Conservation (phyloP, 805 yeast genomes). For the Lachancea sp. region DNA sequence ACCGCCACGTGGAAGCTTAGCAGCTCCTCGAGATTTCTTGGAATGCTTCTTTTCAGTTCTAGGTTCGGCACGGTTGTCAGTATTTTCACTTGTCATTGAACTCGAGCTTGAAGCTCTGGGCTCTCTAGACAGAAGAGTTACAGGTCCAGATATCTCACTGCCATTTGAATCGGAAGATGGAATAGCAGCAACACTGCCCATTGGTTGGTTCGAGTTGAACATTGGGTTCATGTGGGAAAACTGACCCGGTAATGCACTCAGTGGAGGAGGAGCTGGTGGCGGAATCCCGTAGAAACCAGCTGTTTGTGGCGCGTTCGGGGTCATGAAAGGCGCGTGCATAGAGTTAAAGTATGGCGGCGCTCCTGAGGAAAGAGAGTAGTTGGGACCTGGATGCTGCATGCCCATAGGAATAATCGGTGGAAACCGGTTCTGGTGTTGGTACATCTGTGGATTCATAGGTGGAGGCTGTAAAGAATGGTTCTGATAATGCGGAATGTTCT, state of each 20-base stretch:
- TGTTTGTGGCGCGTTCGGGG: slow-evolving; percentile 11
- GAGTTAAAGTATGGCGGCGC: slow-evolving; percentile 12
- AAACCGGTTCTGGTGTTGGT: slow-evolving; percentile 1
- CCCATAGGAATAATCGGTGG: slow-evolving; percentile 1
- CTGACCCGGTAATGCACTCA: slow-evolving; percentile 12
- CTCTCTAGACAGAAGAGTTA: slow-evolving; percentile 1
- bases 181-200: not conserved
- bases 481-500: slow-evolving; percentile 2
- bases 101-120: slow-evolving; percentile 3
- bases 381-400: slow-evolving; percentile 1
- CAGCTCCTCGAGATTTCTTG: slow-evolving; percentile 1
- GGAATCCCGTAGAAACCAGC: slow-evolving; percentile 6
- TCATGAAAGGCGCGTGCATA: slow-evolving; percentile 14
- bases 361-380: slow-evolving; percentile 13
- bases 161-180: slow-evolving; percentile 3
- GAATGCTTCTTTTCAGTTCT: slow-evolving; percentile 1
- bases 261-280: slow-evolving; percentile 11
- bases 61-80: not conserved
- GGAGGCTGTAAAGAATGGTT: slow-evolving; percentile 1
- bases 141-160: slow-evolving; percentile 2
- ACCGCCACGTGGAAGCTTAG: slow-evolving; percentile 7
- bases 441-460: slow-evolving; percentile 1
- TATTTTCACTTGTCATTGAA: not conserved
- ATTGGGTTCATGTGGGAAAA: not conserved
- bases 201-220: not conserved